Evolutionary conservation across 1,284 basidiomycete species (phyloP).

Genomic region (Ceratobasidium papillatum): DNA sequence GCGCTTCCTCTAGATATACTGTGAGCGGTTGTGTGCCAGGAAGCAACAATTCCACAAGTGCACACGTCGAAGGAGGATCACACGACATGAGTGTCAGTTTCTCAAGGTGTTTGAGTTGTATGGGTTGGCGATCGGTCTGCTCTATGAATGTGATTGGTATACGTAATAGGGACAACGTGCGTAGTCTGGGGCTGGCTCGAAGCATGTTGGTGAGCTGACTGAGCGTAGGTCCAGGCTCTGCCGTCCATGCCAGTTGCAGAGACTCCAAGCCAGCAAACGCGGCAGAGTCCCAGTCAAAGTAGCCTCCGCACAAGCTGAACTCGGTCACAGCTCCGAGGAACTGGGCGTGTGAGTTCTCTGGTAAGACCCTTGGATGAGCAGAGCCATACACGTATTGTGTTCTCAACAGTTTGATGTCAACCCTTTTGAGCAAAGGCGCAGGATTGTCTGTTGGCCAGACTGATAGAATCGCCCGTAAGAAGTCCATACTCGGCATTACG

Average conservation of each 20-base stretch:
- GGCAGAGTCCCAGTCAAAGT: constrained; percentile 24
- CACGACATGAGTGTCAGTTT: neutral
- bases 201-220: neutral
- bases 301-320: neutral
- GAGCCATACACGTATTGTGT: neutral
- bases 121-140: neutral
- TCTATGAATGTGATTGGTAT: neutral
- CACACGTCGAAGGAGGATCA: neutral
- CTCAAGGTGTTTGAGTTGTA: neutral
- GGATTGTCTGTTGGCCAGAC: neutral
- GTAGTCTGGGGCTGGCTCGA: neutral
- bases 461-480: neutral
- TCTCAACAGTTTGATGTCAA: neutral
- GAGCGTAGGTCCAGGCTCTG: neutral
- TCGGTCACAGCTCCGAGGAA: neutral
- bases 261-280: neutral
- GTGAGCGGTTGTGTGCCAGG: neutral
- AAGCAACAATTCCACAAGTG: neutral
- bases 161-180: neutral
- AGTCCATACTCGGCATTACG: neutral
- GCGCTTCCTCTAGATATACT: neutral
- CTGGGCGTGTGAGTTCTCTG: neutral
- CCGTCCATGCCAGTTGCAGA: neutral
- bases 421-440: neutral
- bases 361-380: neutral